phyloP scores from a whole-genome alignment of 202 grass and related monocot species.

The Panicum hallii region DNA sequence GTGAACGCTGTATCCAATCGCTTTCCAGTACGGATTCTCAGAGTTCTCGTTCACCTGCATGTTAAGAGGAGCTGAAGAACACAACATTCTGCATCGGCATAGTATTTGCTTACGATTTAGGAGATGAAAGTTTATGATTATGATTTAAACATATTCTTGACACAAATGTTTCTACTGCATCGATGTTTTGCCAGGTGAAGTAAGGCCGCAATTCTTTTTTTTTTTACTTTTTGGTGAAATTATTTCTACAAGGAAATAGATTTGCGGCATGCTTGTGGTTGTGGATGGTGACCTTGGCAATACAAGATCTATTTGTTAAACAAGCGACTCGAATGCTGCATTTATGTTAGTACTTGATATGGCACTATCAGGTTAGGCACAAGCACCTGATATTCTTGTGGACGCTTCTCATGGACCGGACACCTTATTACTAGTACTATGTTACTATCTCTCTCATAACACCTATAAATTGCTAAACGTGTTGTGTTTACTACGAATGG shows the following conservation, averaged over 20 bases:
- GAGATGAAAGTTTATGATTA: not conserved
- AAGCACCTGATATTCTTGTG: not conserved
- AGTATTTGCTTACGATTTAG: not conserved
- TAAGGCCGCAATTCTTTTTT: not conserved
- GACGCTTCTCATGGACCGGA: not conserved
- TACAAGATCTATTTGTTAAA: no score
- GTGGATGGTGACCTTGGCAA: not conserved
- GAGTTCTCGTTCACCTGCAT: conserved; percentile 72
- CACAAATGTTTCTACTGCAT: not conserved
- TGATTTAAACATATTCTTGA: not conserved
- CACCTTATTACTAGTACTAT: not conserved
- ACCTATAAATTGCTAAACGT: not conserved
- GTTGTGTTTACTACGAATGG: not conserved
- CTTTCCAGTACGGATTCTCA: conserved; percentile 77
- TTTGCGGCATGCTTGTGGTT: not conserved
- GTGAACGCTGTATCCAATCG: conserved; percentile 72
- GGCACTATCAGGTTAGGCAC: not conserved
- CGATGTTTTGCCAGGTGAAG: not conserved
- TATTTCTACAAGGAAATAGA: not conserved
- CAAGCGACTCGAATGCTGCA: not conserved
- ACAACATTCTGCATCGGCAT: not conserved
- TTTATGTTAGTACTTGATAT: not conserved
- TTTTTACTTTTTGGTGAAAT: not conserved
- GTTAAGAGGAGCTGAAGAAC: conserved; percentile 9
- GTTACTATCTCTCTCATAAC: not conserved